Conservation (phyloP, 2,329 filamentous ascomycete genomes). For the Colletotrichum viniferum region DNA sequence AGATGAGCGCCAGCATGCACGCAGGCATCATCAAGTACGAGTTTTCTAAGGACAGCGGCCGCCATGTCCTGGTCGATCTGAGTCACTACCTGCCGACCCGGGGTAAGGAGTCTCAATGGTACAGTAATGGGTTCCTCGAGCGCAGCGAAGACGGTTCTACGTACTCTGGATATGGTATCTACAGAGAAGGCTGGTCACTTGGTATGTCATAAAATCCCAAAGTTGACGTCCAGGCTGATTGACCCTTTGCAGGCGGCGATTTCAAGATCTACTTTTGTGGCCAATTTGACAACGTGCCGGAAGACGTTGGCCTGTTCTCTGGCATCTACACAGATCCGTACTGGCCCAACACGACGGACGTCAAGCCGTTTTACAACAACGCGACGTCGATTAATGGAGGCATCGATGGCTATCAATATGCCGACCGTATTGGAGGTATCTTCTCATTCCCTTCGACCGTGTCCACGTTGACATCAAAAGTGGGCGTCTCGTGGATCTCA, state of each 20-base stretch:
- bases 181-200: slow-evolving; percentile 48
- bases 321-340: slow-evolving; percentile 50
- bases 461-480: slow-evolving; percentile 48
- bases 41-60: slow-evolving; percentile 45
- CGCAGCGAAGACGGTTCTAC: slow-evolving; percentile 38
- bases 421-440: slow-evolving; percentile 55
- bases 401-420: slow-evolving; percentile 52
- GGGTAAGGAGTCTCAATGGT: slow-evolving; percentile 43
- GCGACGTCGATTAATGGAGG: slow-evolving; percentile 57
- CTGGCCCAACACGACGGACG: slow-evolving; percentile 33
- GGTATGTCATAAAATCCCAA: neutral
- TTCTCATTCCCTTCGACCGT: slow-evolving; percentile 47
- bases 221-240: neutral
- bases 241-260: slow-evolving; percentile 32
- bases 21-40: slow-evolving; percentile 56
- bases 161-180: slow-evolving; percentile 52
- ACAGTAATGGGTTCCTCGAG: slow-evolving; percentile 43
- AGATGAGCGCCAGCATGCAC: slow-evolving; percentile 53
- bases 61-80: slow-evolving; percentile 49
- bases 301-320: slow-evolving; percentile 40
- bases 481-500: slow-evolving; percentile 56
- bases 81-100: slow-evolving; percentile 51
- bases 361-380: slow-evolving; percentile 49
- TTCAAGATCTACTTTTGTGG: slow-evolving; percentile 50
- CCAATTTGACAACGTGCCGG: slow-evolving; percentile 40